Base-by-base conservation (phyloP, 768 basidiomycete species). In the Russula abietina region DNA sequence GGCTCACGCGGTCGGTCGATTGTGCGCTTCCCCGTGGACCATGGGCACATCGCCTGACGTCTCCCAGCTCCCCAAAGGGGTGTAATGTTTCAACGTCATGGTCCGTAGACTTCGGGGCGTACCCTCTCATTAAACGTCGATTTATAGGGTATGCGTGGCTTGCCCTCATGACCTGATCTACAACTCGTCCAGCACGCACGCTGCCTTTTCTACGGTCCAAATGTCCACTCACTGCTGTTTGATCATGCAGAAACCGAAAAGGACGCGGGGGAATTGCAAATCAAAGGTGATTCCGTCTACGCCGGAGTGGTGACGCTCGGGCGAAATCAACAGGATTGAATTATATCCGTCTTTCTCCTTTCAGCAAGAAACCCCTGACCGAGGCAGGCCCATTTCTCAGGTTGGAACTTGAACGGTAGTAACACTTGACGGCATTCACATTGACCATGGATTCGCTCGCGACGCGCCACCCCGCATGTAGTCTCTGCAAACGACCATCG, bases 51-150 rank as follows among this genome's bases (percentile, higher is more conserved):
- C 53, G 48, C 48, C 61, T 62, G 61, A 62, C 58, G n/a, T 24
- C 53, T 39, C 62, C 30, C 63, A 58, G 46, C 62, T 33, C 55
- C 41, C 60, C 48, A 28, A 51, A 51, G 48, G 55, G 38, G 54
- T 33, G 58, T 60, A 49, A 59, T 51, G 22, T 48, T 45, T 53
- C 10, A 64, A 59, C 49, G 65, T 66, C 65, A 66, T 66, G 50
- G 54, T 66, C 65, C 65, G 65, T 60, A 51, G 57, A 66, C 59
- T 41, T 66, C 65, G 65, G 65, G 63, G 43, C 38, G 36, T 53
- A 55, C 32, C 38, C 53, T 55, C 54, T 60, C 46, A 64, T 56
- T 51, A 32, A 14, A 19, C n/a, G 16, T 55, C 55, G 54, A 32
- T 61, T 55, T 22, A 36, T 12, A 50, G 26, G 10, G 30, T 10